Conservation (phyloP, 306 rosid species). For the Quercus aquifolioides region DNA sequence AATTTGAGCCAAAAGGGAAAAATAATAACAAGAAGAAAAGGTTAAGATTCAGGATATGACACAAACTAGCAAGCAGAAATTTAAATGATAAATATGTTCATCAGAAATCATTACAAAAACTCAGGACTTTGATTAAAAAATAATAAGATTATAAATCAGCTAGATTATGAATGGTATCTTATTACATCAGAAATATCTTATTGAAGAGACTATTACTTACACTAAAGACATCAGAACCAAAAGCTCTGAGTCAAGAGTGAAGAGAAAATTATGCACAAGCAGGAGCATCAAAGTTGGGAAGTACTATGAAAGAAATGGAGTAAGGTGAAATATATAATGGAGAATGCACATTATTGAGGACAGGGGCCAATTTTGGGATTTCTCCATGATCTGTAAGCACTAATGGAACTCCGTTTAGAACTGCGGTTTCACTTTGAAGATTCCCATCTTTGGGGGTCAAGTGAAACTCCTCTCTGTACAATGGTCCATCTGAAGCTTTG, state of each 20-base stretch:
- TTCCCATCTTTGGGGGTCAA: constrained; percentile 57
- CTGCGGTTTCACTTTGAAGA: constrained; percentile 61
- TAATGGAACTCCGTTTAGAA: constrained; percentile 67
- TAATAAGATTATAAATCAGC: not conserved
- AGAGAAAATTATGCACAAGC: constrained; percentile 32
- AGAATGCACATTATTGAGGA: constrained; percentile 28
- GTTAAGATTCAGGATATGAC: too few relatives aligned
- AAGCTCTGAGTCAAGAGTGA: not conserved
- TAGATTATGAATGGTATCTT: not conserved
- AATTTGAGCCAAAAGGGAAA: too few relatives aligned
- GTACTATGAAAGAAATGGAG: constrained; percentile 44
- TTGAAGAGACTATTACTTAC: not conserved
- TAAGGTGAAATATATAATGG: constrained; percentile 37
- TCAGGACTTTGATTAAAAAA: not conserved
- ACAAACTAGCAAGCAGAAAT: not conserved
- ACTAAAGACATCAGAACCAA: not conserved
- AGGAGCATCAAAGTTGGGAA: constrained; percentile 59
- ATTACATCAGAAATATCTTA: not conserved
- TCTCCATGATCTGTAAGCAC: constrained; percentile 56
- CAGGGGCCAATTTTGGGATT: constrained; percentile 64
- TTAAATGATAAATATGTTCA: not conserved
- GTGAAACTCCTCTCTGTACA: constrained; percentile 78
- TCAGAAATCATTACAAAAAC: not conserved
- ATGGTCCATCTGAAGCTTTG: constrained; percentile 49
- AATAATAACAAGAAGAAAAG: too few relatives aligned